phyloP scores from a whole-genome alignment of 83 land plant genomes.

The Thuja plicata region DNA sequence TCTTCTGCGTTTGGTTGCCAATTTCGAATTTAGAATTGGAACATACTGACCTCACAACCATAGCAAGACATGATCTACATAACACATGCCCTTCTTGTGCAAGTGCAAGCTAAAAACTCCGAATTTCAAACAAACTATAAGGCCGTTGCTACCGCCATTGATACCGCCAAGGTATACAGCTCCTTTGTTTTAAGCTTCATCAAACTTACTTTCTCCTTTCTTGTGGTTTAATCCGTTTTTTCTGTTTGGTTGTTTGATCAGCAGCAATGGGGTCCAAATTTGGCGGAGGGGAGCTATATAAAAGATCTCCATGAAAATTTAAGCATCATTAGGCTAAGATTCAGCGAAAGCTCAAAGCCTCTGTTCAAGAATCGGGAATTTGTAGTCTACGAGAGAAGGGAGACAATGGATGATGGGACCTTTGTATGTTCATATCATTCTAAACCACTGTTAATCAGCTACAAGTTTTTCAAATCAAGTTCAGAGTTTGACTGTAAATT shows the following conservation, averaged over 20 bases:
- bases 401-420: conserved; percentile 79
- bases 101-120: too few relatives aligned
- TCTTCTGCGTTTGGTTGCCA: too few relatives aligned
- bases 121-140: too few relatives aligned
- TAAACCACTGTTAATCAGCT: not conserved
- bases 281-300: conserved; percentile 61
- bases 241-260: not conserved
- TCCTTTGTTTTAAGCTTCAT: not conserved
- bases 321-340: conserved; percentile 61
- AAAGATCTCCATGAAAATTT: conserved; percentile 61
- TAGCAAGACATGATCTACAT: too few relatives aligned
- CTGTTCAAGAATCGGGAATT: conserved; percentile 76
- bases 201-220: not conserved
- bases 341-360: conserved; percentile 52
- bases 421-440: conserved; percentile 26
- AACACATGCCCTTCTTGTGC: too few relatives aligned
- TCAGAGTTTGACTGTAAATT: not conserved
- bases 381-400: conserved; percentile 72
- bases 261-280: conserved; percentile 77
- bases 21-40: too few relatives aligned
- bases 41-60: too few relatives aligned
- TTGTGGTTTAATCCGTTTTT: not conserved
- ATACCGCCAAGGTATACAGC: conserved; percentile 59
- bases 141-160: conserved; percentile 68
- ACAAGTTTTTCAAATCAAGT: not conserved